Conservation (phyloP, 768 basidiomycete genomes). For the Phallus indusiatus region DNA sequence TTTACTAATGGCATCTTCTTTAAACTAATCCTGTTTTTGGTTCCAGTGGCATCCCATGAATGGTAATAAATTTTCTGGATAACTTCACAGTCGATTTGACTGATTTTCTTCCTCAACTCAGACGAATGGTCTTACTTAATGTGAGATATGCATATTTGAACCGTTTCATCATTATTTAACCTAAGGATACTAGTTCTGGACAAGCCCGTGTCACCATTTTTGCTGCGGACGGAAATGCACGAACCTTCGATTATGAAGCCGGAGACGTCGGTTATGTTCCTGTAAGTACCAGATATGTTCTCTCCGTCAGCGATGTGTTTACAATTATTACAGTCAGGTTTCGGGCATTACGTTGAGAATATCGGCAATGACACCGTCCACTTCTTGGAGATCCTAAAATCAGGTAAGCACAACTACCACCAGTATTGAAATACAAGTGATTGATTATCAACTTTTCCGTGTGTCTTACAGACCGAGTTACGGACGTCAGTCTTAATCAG, state of each 20-base stretch:
- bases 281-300: neutral
- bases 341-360: constrained; percentile 57
- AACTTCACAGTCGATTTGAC: neutral
- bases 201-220: constrained; percentile 46
- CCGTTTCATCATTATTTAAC: neutral
- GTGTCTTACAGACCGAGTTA: constrained; percentile 26
- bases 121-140: constrained; percentile 51
- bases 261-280: constrained; percentile 43
- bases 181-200: constrained; percentile 33
- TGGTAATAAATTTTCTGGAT: constrained; percentile 12
- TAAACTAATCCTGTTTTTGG: neutral
- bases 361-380: constrained; percentile 47
- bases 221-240: constrained; percentile 39
- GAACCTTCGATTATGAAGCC: constrained; percentile 51
- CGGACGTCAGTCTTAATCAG: constrained; percentile 42
- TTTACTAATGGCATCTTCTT: neutral
- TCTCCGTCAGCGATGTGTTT: neutral
- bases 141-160: constrained; percentile 22
- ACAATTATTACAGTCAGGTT: constrained; percentile 18
- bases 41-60: constrained; percentile 60
- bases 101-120: neutral
- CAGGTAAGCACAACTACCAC: constrained; percentile 27
- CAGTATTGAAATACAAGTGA: too few species aligned
- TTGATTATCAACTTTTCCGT: neutral
- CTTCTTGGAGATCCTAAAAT: constrained; percentile 53